Evolutionary conservation across 2,329 filamentous ascomycete species (phyloP), one percentile per base, ranked within the genome.

Genomic region (Amesomyces nigricolor): DNA sequence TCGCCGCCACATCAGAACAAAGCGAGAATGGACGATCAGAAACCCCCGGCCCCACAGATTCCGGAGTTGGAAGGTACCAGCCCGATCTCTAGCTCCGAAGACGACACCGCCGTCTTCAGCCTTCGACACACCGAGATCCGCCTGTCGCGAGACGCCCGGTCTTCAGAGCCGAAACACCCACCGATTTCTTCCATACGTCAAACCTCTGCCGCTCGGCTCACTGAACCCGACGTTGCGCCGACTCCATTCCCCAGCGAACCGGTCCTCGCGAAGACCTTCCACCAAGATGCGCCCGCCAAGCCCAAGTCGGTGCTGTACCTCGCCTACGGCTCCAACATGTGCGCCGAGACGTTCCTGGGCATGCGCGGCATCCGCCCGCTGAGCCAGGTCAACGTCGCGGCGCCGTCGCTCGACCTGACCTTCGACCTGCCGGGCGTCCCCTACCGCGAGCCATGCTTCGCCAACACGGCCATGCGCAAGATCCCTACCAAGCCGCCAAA

Each of bases 311-410:
- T 91, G 26, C 79, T 91, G 50, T 92, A 92, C 69, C 81, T 92
- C 19, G 92, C 91, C 10, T 97, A 96, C 68, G 94, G 92, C 62
- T 96, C 91, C 51, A 97, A 97, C 69, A 81, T 97, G 59, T 83
- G 80, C 58, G 82, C 85, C 13, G 75, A 89, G 68, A 95, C 88
- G 0, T 96, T 97, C 70, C 78, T 86, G 47, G 88, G 87, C 56
- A 75, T 72, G 57, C 86, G 92, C 51, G 86, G 86, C 58, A 92
- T 97, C 71, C 82, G 81, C 26, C 94, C 94, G 0, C 65, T 97
- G 13, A 90, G 89, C 39, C 81, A 88, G 60, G 73, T 91, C 66
- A 91, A 91, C 66, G 92, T 96, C 7, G 81, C 87, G 5, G 89
- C 90, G 2, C 94, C 94, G 0, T 79, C 81, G 5, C 76, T 97